Percentiles rank a stretch among this genome's conserved stretches.
Conservation (phyloP, 345 rosid species). For the Eucalyptus caleyi region DNA sequence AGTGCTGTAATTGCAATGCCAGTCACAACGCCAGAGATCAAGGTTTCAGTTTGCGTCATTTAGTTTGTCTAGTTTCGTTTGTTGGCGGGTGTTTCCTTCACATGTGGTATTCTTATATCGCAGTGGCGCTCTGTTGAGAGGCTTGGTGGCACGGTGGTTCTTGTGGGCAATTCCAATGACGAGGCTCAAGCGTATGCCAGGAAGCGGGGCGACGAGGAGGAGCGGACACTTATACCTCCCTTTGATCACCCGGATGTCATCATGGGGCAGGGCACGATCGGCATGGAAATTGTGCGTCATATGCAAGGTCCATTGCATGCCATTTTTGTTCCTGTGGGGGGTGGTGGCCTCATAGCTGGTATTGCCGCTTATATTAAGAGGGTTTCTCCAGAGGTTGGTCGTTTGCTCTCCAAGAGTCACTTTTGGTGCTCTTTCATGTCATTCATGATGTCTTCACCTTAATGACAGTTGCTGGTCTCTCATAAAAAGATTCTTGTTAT, state of each 20-base stretch:
- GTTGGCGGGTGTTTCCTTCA: background rate
- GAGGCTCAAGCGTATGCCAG: slow-evolving; percentile 84
- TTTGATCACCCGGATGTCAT: slow-evolving; percentile 96
- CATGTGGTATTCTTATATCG: background rate
- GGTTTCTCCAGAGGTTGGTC: slow-evolving; percentile 70
- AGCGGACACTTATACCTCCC: slow-evolving; percentile 69
- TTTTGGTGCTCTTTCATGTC: background rate
- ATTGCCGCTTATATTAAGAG: slow-evolving; percentile 93
- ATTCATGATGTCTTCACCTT: background rate
- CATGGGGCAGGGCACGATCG: slow-evolving; percentile 90
- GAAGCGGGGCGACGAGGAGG: slow-evolving; percentile 47
- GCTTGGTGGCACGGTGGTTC: slow-evolving; percentile 79
- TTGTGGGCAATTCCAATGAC: slow-evolving; percentile 81
- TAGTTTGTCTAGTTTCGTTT: background rate
- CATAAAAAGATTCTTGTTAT: background rate
- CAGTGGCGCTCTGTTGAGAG: slow-evolving; percentile 85
- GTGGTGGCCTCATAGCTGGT: slow-evolving; percentile 96
- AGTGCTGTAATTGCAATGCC: slow-evolving; percentile 88
- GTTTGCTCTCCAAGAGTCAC: background rate
- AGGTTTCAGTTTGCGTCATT: slow-evolving; percentile 18
- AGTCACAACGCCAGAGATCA: slow-evolving; percentile 80
- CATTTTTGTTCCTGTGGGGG: slow-evolving; percentile 95
- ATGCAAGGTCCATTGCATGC: slow-evolving; percentile 67
- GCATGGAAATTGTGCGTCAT: slow-evolving; percentile 91
- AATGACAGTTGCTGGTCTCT: background rate